Percentiles rank a stretch among this genome's conserved stretches.
These are phyloP conservation scores for Euclidium syriacum DNA, from an alignment of 345 rosid species.

Conservation along the genomic window DNA sequence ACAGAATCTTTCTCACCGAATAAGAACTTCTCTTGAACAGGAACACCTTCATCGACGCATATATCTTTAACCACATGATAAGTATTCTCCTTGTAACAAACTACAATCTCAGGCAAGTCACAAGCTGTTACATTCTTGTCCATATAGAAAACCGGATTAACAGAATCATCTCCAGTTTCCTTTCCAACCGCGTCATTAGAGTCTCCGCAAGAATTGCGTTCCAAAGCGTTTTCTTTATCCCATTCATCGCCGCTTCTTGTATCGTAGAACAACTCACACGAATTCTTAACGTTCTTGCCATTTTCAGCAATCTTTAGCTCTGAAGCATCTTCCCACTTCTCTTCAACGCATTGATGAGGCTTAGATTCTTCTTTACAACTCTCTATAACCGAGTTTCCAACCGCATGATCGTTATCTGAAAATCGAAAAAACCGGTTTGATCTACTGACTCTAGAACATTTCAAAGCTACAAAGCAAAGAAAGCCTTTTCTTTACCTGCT, in stretches of 20 bases:
- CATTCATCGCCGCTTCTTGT: constrained; percentile 26
- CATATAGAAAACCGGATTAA: constrained; percentile 40
- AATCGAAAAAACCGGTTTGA: neutral
- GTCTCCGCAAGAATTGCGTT: constrained; percentile 1
- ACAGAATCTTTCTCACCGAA: constrained; percentile 36
- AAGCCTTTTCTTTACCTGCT: constrained; percentile 39
- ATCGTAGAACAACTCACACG: constrained; percentile 20
- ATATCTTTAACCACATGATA: constrained; percentile 68
- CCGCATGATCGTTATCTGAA: constrained; percentile 49
- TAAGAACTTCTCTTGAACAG: constrained; percentile 47
- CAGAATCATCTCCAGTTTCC: constrained; percentile 7
- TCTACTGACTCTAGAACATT: neutral
- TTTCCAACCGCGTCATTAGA: neutral
- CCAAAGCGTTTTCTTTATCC: constrained; percentile 16
- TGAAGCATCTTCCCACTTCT: constrained; percentile 31
- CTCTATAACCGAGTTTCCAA: constrained; percentile 34
- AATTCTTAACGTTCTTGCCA: constrained; percentile 8
- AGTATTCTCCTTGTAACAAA: constrained; percentile 59
- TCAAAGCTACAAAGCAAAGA: neutral
- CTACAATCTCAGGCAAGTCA: constrained; percentile 56
- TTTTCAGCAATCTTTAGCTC: constrained; percentile 30
- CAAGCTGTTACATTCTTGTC: constrained; percentile 55
- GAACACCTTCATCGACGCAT: constrained; percentile 68
- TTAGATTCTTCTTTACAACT: constrained; percentile 34
- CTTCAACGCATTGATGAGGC: constrained; percentile 30